phyloP scores from a whole-genome alignment of 352 stramenopile species.

The Aphanomyces invadans region DNA sequence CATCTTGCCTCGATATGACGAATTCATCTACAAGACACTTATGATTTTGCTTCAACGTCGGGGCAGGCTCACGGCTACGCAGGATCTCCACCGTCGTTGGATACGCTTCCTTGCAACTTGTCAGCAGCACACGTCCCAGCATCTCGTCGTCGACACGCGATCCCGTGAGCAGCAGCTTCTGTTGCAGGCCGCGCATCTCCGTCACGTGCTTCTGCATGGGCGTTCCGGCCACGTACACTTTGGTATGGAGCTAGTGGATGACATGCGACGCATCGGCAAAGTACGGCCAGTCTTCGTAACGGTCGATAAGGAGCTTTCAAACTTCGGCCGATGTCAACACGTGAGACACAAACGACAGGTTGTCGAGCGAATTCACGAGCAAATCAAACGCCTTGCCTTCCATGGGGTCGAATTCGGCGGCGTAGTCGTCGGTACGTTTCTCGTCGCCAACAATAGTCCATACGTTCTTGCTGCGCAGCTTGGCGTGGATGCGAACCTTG shows the following conservation, averaged over 20 bases:
- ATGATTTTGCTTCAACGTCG: no score
- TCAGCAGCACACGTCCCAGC: neutral
- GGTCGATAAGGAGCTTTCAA: neutral
- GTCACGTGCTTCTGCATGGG: conserved; percentile 1
- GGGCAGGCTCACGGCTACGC: neutral
- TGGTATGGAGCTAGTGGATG: neutral
- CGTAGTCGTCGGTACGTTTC: neutral
- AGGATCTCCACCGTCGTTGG: neutral
- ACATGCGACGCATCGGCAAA: neutral
- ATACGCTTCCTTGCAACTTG: neutral
- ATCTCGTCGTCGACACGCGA: neutral
- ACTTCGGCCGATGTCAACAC: neutral
- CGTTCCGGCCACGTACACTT: neutral
- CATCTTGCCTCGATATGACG: neutral
- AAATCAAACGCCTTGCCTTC: neutral
- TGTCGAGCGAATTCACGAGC: neutral
- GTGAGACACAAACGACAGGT: neutral
- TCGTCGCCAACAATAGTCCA: neutral
- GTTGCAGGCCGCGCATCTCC: neutral
- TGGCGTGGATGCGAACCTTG: neutral
- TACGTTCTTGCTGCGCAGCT: neutral
- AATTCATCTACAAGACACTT: no score
- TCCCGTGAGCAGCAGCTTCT: neutral
- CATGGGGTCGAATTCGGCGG: neutral
- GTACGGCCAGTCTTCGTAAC: neutral